A percentile compares a stretch with the other conserved stretches of the same genome.
These are phyloP conservation scores for Starmerella bombi DNA, from an alignment of 805 yeast species.

Conservation along the genomic window DNA sequence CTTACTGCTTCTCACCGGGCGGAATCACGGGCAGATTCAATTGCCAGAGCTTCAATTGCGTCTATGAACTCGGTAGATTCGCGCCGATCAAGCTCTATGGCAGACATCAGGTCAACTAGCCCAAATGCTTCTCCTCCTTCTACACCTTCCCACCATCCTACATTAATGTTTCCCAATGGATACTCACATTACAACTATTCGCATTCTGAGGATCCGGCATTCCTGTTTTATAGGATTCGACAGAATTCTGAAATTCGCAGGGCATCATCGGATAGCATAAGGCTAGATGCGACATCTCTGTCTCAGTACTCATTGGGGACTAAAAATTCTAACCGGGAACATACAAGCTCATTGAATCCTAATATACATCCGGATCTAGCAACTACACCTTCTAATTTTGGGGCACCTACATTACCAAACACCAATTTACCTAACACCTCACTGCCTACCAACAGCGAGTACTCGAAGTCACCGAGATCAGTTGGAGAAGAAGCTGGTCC, in stretches of 20 bases:
- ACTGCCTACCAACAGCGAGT: no score
- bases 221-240: constrained; percentile 6
- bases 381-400: not conserved
- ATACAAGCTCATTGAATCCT: not conserved
- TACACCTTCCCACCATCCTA: not conserved
- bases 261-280: constrained; percentile 6
- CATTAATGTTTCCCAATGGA: not conserved
- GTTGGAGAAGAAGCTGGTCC: not conserved
- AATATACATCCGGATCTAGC: not conserved
- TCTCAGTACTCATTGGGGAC: constrained; percentile 16
- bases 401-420: no score
- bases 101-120: constrained; percentile 4
- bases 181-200: not conserved
- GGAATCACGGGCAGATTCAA: constrained; percentile 9
- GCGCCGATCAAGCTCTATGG: not conserved
- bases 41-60: constrained; percentile 8
- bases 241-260: constrained; percentile 11
- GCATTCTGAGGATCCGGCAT: constrained; percentile 8
- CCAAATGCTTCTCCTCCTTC: constrained; percentile 10
- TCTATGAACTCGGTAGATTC: constrained; percentile 8
- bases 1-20: constrained; percentile 10
- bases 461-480: no score
- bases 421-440: no score
- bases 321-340: not conserved
- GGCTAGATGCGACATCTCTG: constrained; percentile 14